A percentile compares a stretch with the other conserved stretches of the same genome.
Evolutionary conservation across 176 grass and related monocot genomes (phyloP).

Genomic region (Rhipidocladum racemiflorum): DNA sequence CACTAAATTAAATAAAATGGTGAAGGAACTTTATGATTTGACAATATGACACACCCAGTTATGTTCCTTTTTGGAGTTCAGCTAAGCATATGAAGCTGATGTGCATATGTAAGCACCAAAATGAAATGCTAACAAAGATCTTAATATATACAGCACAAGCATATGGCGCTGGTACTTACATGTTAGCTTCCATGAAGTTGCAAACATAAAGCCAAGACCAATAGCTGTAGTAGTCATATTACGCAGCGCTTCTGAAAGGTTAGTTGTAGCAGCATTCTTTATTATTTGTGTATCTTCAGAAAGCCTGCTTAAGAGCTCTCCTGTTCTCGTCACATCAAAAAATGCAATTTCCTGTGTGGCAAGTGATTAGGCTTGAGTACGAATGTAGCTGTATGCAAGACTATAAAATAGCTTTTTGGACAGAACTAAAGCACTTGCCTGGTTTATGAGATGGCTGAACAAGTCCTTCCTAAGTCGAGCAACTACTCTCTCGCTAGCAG

Average conservation of each 20-base stretch:
- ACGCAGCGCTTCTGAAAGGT: slow-evolving; percentile 89
- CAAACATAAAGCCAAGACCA: slow-evolving; percentile 94
- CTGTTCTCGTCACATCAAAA: slow-evolving; percentile 94
- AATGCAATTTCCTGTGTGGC: slow-evolving; percentile 88
- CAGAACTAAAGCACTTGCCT: slow-evolving; percentile 35
- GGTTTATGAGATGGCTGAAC: slow-evolving; percentile 92
- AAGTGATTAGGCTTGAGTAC: slow-evolving; percentile 5
- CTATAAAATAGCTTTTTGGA: background rate
- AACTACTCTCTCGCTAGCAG: slow-evolving; percentile 92
- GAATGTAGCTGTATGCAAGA: background rate
- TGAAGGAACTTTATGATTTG: background rate
- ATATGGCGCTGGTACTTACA: slow-evolving; percentile 53
- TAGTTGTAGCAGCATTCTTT: slow-evolving; percentile 98
- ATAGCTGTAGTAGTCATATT: slow-evolving; percentile 81
- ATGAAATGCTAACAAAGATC: slow-evolving; percentile 5
- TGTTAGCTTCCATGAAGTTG: slow-evolving; percentile 97
- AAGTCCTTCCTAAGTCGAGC: slow-evolving; percentile 94
- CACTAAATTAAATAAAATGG: background rate
- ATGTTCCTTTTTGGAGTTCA: slow-evolving; percentile 5
- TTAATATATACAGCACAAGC: slow-evolving; percentile 9
- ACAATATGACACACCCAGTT: background rate
- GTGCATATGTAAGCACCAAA: background rate
- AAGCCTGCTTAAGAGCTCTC: slow-evolving; percentile 94
- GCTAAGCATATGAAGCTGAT: background rate
- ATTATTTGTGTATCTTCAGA: slow-evolving; percentile 99